phyloP scores from a whole-genome alignment of 1,139 yeast species.

The Pichia sp. region DNA sequence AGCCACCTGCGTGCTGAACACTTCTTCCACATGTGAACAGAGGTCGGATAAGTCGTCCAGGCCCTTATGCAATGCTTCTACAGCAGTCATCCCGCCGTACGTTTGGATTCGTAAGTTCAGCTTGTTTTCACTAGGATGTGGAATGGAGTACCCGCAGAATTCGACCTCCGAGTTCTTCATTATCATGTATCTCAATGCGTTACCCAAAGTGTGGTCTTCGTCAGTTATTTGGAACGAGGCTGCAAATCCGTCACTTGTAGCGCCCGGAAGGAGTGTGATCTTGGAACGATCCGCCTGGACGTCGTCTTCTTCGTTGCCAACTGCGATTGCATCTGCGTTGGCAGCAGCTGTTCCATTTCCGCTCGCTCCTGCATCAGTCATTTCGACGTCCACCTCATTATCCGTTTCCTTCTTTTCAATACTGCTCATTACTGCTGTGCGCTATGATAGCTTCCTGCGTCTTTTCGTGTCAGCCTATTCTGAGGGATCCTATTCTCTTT shows the following conservation, averaged over 20 bases:
- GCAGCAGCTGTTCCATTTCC: background rate
- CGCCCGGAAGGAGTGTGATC: conserved; percentile 70
- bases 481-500: no score
- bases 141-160: conserved; percentile 96
- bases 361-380: conserved; percentile 1
- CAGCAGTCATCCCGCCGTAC: conserved; percentile 80
- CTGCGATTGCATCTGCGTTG: background rate
- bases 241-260: conserved; percentile 92
- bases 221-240: conserved; percentile 90
- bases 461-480: background rate
- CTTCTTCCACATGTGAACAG: conserved; percentile 78
- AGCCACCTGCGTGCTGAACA: conserved; percentile 60
- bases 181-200: conserved; percentile 85
- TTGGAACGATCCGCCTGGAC: conserved; percentile 27
- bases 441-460: background rate
- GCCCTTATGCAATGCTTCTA: conserved; percentile 91
- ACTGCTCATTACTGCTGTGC: conserved; percentile 1
- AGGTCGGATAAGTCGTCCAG: conserved; percentile 77
- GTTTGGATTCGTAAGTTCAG: conserved; percentile 92
- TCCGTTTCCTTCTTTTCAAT: background rate
- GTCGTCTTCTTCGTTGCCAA: conserved; percentile 6
- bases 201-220: conserved; percentile 95
- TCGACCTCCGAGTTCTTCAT: conserved; percentile 98
- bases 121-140: conserved; percentile 96
- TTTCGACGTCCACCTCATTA: conserved; percentile 6